Evolutionary conservation across 371 early-diverging fungal genomes (phyloP).

Genomic region (Mortierella sp.): DNA sequence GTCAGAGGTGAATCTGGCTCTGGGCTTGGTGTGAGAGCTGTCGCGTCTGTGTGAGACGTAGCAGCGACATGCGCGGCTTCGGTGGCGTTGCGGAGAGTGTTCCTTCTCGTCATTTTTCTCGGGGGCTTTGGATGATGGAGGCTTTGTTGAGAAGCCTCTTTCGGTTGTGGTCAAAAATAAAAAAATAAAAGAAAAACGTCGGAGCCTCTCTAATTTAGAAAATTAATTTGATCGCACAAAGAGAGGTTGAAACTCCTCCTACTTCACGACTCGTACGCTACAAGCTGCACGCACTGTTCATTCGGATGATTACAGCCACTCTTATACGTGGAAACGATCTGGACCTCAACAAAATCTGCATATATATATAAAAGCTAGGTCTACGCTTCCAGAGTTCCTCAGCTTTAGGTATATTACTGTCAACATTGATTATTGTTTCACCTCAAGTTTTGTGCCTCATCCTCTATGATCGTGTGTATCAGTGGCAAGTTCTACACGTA

Average conservation of each 20-base stretch:
- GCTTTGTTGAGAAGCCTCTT: neutral
- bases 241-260: neutral
- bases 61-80: neutral
- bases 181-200: neutral
- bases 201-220: neutral
- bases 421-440: too few relatives aligned
- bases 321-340: too few relatives aligned
- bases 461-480: too few relatives aligned
- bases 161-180: neutral
- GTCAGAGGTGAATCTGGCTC: neutral
- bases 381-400: too few relatives aligned
- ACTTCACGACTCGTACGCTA: too few relatives aligned
- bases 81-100: neutral
- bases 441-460: too few relatives aligned
- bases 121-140: constrained; percentile 1
- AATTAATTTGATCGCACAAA: neutral
- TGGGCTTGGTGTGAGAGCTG: neutral
- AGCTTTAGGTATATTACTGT: too few relatives aligned
- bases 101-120: neutral
- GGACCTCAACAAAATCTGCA: too few relatives aligned
- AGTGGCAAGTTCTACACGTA: too few relatives aligned
- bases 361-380: too few relatives aligned
- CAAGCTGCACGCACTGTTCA: too few relatives aligned
- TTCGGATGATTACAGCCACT: too few relatives aligned
- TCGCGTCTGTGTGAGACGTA: neutral